Percentiles rank a stretch among this genome's conserved stretches.
Evolutionary conservation across 352 stramenopile species (phyloP).

Genomic region (Achlya hypogyna): DNA sequence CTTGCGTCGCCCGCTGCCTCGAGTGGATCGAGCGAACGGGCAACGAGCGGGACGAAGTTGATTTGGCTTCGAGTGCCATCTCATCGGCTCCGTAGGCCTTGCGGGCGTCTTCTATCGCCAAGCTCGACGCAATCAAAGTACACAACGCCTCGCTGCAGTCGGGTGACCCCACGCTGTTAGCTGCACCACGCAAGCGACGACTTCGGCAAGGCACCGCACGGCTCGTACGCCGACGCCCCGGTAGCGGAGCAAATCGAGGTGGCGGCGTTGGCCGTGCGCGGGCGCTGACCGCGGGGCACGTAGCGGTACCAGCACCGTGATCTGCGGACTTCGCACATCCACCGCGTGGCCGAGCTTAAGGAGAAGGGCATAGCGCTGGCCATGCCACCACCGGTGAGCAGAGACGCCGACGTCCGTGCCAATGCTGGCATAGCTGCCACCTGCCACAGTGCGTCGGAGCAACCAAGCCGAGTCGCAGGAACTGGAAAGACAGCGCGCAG

Average conservation of each 20-base stretch:
- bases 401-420: neutral
- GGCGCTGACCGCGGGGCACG: neutral
- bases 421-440: conserved; percentile 1
- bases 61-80: neutral
- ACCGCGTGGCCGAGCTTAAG: conserved; percentile 47
- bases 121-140: conserved; percentile 54
- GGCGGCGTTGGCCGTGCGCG: too few relatives aligned
- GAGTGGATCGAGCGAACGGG: conserved; percentile 48
- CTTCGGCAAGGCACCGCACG: neutral
- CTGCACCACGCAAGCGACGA: neutral
- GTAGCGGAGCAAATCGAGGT: neutral
- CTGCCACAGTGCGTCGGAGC: conserved; percentile 11
- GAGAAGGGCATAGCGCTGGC: conserved; percentile 24
- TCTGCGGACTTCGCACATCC: conserved; percentile 53
- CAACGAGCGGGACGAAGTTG: conserved; percentile 22
- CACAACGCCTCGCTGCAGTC: neutral
- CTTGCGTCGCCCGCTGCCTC: conserved; percentile 40
- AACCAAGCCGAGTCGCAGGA: conserved; percentile 21
- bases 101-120: conserved; percentile 29
- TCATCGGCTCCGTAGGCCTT: conserved; percentile 13
- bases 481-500: conserved; percentile 34
- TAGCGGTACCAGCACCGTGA: conserved; percentile 55
- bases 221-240: neutral
- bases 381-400: conserved; percentile 27
- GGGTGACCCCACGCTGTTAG: neutral